Evolutionary conservation across 192 early-diverging fungal genomes (phyloP).

Genomic region (Coemansia sp.): DNA sequence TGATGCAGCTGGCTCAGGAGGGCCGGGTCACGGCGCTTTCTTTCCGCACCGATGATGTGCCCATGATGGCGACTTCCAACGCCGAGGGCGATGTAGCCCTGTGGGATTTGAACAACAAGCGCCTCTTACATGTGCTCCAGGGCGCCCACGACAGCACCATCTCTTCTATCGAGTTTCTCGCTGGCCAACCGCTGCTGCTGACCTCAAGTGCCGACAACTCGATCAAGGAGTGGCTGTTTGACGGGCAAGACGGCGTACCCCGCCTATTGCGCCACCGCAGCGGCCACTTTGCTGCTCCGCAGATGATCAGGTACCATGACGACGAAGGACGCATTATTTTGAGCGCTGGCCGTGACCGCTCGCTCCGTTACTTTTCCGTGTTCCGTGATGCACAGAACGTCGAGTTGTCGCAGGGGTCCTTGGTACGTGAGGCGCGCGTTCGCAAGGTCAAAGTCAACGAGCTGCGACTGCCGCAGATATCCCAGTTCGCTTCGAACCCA

Average conservation of each 20-base stretch:
- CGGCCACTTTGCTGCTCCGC: conserved; percentile 87
- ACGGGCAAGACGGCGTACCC: conserved; percentile 74
- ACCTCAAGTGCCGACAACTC: conserved; percentile 89
- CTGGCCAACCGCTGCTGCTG: conserved; percentile 81
- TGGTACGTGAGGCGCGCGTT: conserved; percentile 56
- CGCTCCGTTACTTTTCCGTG: conserved; percentile 78
- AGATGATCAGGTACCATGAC: conserved; percentile 74
- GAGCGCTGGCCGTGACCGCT: conserved; percentile 78
- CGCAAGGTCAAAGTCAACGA: conserved; percentile 60
- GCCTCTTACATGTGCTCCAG: conserved; percentile 74
- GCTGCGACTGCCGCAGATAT: conserved; percentile 71
- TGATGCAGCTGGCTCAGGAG: conserved; percentile 81
- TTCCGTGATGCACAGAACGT: conserved; percentile 80
- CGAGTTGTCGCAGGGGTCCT: conserved; percentile 78
- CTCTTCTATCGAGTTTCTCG: conserved; percentile 75
- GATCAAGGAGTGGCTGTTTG: conserved; percentile 97
- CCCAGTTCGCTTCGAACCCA: conserved; percentile 67
- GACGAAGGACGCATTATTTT: conserved; percentile 71
- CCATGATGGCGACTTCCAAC: conserved; percentile 88
- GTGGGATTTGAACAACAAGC: conserved; percentile 86
- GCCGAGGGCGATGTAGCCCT: conserved; percentile 84
- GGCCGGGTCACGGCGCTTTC: conserved; percentile 85
- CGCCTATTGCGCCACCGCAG: conserved; percentile 78
- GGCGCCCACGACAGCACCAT: conserved; percentile 82
- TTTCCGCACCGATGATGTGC: conserved; percentile 86